These are phyloP conservation scores for Sporodiniella umbellata DNA, from an alignment of 371 early-diverging fungal genomes.

Conservation along the genomic window DNA sequence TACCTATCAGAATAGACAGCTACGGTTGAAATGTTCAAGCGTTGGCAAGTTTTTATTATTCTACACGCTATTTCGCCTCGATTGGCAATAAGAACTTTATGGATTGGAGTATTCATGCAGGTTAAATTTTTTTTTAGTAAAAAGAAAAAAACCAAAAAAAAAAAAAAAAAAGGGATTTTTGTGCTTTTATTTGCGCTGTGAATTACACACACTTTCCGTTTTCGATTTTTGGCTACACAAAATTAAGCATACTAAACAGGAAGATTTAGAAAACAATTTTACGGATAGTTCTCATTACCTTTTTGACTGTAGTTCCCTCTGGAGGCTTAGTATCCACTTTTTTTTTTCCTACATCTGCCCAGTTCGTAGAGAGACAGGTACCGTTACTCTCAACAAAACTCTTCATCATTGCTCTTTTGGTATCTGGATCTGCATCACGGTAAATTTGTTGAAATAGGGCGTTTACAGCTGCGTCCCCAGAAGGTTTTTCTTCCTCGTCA, in stretches of 20 bases:
- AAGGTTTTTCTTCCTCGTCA: conserved; percentile 72
- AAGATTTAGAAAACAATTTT: background rate
- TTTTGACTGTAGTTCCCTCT: conserved; percentile 86
- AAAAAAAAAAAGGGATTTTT: conserved; percentile 1
- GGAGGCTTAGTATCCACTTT: conserved; percentile 87
- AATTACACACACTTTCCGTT: conserved; percentile 17
- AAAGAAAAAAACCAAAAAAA: conserved; percentile 6
- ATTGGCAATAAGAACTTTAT: conserved; percentile 96
- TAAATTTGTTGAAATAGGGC: conserved; percentile 91
- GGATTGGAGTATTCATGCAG: conserved; percentile 42
- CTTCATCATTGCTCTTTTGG: conserved; percentile 97
- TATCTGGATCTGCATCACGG: conserved; percentile 88
- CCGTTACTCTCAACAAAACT: conserved; percentile 95
- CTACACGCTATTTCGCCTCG: conserved; percentile 96
- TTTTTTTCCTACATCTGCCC: conserved; percentile 88
- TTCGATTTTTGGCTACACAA: conserved; percentile 15
- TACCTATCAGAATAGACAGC: conserved; percentile 91
- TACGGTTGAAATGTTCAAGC: conserved; percentile 86
- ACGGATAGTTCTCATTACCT: conserved; percentile 30
- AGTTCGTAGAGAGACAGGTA: conserved; percentile 94
- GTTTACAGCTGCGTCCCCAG: conserved; percentile 87
- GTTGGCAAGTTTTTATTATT: conserved; percentile 82
- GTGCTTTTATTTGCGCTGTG: conserved; percentile 3
- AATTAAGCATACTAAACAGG: conserved; percentile 9
- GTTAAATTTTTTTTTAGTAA: background rate